Evolutionary conservation across 306 rosid species (phyloP).

Genomic region (Psophocarpus tetragonolobus): DNA sequence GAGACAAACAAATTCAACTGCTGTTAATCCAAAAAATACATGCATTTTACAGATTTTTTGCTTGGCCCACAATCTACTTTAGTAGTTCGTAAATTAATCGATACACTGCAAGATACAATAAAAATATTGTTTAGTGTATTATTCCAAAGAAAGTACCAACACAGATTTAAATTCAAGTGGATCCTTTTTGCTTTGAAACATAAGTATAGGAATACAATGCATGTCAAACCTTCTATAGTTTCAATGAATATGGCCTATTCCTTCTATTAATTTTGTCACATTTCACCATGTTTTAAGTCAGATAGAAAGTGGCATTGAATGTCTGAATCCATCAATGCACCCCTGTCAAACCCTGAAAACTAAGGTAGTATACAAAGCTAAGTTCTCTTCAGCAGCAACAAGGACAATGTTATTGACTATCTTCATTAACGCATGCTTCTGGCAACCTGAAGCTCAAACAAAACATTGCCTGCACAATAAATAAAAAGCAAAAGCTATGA

Average conservation of each 20-base stretch:
- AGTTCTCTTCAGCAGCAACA: slow-evolving; percentile 24
- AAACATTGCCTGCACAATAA: slow-evolving; percentile 75
- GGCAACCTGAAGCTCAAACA: slow-evolving; percentile 72
- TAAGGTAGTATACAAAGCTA: background rate
- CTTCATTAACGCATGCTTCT: slow-evolving; percentile 53
- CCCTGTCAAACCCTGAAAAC: slow-evolving; percentile 13
- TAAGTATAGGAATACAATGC: background rate
- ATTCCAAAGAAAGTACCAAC: background rate
- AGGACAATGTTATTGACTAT: slow-evolving; percentile 6
- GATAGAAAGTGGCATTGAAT: background rate
- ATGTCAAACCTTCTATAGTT: background rate
- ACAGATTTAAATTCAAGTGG: background rate
- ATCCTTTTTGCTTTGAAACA: background rate
- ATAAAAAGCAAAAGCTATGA: slow-evolving; percentile 13
- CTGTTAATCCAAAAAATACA: background rate
- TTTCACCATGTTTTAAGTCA: slow-evolving; percentile 1
- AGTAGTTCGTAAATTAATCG: background rate
- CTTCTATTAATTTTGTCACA: background rate
- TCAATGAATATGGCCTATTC: background rate
- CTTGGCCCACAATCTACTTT: background rate
- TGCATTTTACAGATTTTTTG: background rate
- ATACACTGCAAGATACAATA: background rate
- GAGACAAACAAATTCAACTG: background rate
- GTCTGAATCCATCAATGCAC: background rate
- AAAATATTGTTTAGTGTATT: background rate